These are phyloP conservation scores for Oryza coarctata DNA, from an alignment of 176 grass and related monocot species.

Conservation along the genomic window DNA sequence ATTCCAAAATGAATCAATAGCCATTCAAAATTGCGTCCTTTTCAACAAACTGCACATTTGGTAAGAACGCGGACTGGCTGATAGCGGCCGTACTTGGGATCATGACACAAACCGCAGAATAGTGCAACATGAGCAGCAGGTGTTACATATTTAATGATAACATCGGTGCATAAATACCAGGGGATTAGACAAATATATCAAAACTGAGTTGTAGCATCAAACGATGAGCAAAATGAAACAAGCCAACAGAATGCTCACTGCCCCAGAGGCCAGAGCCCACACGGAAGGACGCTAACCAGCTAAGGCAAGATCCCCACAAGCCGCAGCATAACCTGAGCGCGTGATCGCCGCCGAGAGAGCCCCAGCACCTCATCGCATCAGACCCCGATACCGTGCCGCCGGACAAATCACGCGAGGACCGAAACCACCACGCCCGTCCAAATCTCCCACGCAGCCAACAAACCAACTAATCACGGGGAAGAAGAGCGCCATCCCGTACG, in stretches of 20 bases:
- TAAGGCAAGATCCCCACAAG: background rate
- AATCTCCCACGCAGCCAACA: too few relatives aligned
- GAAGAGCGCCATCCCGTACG: too few relatives aligned
- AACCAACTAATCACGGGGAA: too few relatives aligned
- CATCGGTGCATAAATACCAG: background rate
- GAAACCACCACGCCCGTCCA: background rate
- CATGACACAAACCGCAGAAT: background rate
- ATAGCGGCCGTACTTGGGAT: background rate
- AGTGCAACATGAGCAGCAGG: background rate
- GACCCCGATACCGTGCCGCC: background rate
- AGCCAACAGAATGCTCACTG: background rate
- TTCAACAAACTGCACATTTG: background rate
- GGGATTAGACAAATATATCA: background rate
- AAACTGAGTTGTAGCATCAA: background rate
- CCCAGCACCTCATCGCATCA: too few relatives aligned
- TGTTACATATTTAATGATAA: background rate
- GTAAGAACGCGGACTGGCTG: background rate
- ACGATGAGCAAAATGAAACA: background rate
- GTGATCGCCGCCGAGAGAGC: background rate
- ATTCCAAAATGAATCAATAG: background rate
- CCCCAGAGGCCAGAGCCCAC: too few relatives aligned
- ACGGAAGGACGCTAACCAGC: background rate
- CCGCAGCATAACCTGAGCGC: too few relatives aligned
- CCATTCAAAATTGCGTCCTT: background rate
- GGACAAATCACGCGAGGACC: background rate